Percentiles rank a stretch among this genome's conserved stretches.
Conservation (phyloP, 2,329 filamentous ascomycete species). For the Xylaria sp. region DNA sequence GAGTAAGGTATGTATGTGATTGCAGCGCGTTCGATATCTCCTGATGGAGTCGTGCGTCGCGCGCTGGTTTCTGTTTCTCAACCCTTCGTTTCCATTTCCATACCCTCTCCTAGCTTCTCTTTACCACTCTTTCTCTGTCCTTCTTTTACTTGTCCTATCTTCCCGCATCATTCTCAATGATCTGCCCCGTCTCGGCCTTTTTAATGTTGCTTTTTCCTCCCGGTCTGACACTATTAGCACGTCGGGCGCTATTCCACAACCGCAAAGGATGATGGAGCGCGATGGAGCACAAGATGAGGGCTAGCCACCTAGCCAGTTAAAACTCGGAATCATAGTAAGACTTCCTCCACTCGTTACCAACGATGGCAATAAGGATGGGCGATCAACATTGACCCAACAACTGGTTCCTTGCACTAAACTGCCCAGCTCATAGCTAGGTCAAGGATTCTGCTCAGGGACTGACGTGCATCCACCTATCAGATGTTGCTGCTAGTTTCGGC, state of each 20-base stretch:
- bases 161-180: neutral
- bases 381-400: conserved; percentile 24
- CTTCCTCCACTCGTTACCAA: conserved; percentile 4
- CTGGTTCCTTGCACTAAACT: conserved; percentile 16
- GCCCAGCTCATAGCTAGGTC: neutral
- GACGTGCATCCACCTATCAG: conserved; percentile 20
- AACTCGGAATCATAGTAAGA: neutral
- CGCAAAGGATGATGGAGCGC: conserved; percentile 15
- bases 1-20: conserved; percentile 12
- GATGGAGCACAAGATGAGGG: conserved; percentile 27
- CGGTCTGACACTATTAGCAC: conserved; percentile 5
- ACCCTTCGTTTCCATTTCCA: neutral
- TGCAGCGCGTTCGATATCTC: neutral
- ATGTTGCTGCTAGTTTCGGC: neutral
- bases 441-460: conserved; percentile 22
- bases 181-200: neutral
- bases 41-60: neutral
- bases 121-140: neutral
- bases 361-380: conserved; percentile 12
- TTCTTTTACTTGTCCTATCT: neutral
- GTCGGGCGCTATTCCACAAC: conserved; percentile 4
- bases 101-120: neutral
- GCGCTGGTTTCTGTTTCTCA: neutral
- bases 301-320: conserved; percentile 19
- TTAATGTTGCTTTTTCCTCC: conserved; percentile 1